A percentile compares a stretch with the other conserved stretches of the same genome.
Conservation (phyloP, 306 rosid genomes). For the Carpinus viminea region DNA sequence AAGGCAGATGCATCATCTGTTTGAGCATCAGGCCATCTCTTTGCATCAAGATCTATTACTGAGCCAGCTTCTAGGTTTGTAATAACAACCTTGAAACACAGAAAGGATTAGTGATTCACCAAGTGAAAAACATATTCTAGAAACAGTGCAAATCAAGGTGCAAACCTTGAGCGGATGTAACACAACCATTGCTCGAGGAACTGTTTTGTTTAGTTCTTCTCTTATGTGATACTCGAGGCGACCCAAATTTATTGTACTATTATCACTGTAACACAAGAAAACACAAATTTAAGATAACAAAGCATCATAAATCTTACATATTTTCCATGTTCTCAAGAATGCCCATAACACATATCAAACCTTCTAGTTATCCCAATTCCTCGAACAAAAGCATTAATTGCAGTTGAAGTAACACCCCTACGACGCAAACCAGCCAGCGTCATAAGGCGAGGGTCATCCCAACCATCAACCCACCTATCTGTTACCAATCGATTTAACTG, state of each 20-base stretch:
- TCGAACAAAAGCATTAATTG: slow-evolving; percentile 89
- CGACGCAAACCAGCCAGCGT: slow-evolving; percentile 93
- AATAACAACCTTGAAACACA: slow-evolving; percentile 68
- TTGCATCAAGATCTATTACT: slow-evolving; percentile 72
- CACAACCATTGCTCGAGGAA: slow-evolving; percentile 82
- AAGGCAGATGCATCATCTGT: slow-evolving; percentile 66
- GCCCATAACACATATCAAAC: slow-evolving; percentile 34
- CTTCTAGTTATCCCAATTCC: slow-evolving; percentile 99
- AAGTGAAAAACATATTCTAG: background rate
- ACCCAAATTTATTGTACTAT: slow-evolving; percentile 77
- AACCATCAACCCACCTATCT: slow-evolving; percentile 91
- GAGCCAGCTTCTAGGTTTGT: slow-evolving; percentile 78
- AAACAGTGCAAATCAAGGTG: slow-evolving; percentile 27
- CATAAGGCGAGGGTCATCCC: slow-evolving; percentile 99
- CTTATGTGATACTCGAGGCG: slow-evolving; percentile 93
- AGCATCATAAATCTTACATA: background rate
- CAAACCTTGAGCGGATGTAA: slow-evolving; percentile 85
- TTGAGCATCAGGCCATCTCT: slow-evolving; percentile 90
- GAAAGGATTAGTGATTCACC: slow-evolving; percentile 17
- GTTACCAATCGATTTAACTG: slow-evolving; percentile 89
- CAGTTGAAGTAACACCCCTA: slow-evolving; percentile 79
- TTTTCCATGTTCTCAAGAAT: background rate
- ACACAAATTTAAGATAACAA: slow-evolving; percentile 7
- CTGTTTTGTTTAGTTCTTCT: slow-evolving; percentile 84
- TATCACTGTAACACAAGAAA: slow-evolving; percentile 63